Conservation (phyloP, 1,139 yeast genomes). For the Magnusiomyces paraingens region DNA sequence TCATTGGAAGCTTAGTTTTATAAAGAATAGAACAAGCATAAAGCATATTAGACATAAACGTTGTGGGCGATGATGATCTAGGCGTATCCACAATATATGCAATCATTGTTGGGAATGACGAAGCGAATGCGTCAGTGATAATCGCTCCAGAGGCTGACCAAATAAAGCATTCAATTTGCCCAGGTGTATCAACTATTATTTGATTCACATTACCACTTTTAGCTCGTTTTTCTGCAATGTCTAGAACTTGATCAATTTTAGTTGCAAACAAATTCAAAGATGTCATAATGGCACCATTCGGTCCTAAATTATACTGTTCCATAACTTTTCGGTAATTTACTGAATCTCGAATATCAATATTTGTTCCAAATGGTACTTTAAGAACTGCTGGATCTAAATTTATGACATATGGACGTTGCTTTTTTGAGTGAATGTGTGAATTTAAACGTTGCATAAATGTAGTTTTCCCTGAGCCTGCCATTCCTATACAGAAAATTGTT, state of each 20-base stretch:
- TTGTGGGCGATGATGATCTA: slow-evolving; percentile 85
- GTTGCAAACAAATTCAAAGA: slow-evolving; percentile 88
- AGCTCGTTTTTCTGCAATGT: slow-evolving; percentile 68
- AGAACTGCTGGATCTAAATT: slow-evolving; percentile 96
- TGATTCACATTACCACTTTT: slow-evolving; percentile 36
- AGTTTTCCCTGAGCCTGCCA: slow-evolving; percentile 98
- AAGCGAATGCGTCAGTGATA: slow-evolving; percentile 93
- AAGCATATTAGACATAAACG: slow-evolving; percentile 96
- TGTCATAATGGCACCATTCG: slow-evolving; percentile 97
- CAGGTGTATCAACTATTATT: slow-evolving; percentile 94
- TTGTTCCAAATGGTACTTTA: slow-evolving; percentile 86
- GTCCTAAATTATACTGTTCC: slow-evolving; percentile 87
- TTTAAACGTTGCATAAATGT: slow-evolving; percentile 94
- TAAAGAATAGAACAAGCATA: slow-evolving; percentile 96
- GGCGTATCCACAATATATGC: slow-evolving; percentile 98
- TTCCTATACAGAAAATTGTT: slow-evolving; percentile 72
- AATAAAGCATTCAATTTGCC: slow-evolving; percentile 95
- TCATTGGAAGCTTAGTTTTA: slow-evolving; percentile 95
- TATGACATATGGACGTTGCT: slow-evolving; percentile 71
- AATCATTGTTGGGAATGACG: slow-evolving; percentile 89
- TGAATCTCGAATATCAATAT: slow-evolving; percentile 94
- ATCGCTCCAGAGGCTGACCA: slow-evolving; percentile 92
- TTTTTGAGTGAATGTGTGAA: slow-evolving; percentile 71
- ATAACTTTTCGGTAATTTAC: slow-evolving; percentile 93
- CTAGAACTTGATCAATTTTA: slow-evolving; percentile 91